A percentile compares a stretch with the other conserved stretches of the same genome.
phyloP scores from a whole-genome alignment of 306 rosid genomes.

The Gastrolobium villosum region DNA sequence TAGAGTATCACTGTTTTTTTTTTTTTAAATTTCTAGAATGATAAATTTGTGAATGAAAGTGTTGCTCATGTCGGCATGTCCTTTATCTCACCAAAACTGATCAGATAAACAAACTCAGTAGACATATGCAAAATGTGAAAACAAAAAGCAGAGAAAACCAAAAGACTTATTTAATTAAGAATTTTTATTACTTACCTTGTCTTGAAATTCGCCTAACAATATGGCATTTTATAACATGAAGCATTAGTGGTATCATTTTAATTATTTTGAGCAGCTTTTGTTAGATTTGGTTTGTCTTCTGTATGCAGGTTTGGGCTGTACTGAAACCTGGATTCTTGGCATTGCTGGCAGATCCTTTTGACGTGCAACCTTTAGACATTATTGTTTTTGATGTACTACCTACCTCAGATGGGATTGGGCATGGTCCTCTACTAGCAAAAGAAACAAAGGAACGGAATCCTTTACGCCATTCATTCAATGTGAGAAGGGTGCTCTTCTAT shows the following conservation, averaged over 20 bases:
- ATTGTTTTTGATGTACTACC: slow-evolving; percentile 94
- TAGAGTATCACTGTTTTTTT: too few species aligned
- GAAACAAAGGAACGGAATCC: slow-evolving; percentile 92
- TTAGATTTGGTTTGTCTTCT: slow-evolving; percentile 44
- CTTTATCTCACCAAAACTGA: too few species aligned
- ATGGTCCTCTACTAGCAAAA: slow-evolving; percentile 80
- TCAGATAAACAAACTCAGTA: neutral
- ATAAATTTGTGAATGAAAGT: too few species aligned
- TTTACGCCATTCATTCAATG: slow-evolving; percentile 89
- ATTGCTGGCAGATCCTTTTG: slow-evolving; percentile 90
- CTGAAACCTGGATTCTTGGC: slow-evolving; percentile 98
- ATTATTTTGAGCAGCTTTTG: slow-evolving; percentile 2
- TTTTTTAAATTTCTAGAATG: too few species aligned
- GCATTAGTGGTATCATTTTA: slow-evolving; percentile 28
- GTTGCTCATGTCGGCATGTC: too few species aligned
- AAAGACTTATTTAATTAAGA: neutral
- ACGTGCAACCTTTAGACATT: slow-evolving; percentile 87
- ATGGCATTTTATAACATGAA: neutral
- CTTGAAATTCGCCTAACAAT: slow-evolving; percentile 19
- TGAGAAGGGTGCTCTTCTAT: slow-evolving; percentile 52
- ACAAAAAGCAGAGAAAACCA: too few species aligned
- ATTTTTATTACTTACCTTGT: slow-evolving; percentile 13
- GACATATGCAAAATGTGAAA: too few species aligned
- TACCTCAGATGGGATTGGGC: slow-evolving; percentile 81
- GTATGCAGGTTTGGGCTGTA: slow-evolving; percentile 93